Conservation (phyloP, 139 green algal genomes). For the Volvox reticuliferus region DNA sequence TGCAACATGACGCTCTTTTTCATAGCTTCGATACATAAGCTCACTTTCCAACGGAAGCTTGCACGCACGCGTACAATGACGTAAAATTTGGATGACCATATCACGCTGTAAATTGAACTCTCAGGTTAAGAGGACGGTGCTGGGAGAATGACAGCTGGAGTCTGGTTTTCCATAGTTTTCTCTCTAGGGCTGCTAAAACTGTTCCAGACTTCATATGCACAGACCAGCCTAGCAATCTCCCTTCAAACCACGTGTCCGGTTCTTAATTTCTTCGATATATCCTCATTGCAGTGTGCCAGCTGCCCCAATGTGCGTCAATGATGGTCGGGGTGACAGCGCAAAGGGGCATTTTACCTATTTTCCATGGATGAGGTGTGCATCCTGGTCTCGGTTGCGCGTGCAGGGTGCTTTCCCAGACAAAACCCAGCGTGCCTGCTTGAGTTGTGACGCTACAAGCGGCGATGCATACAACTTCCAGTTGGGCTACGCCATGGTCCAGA, state of each 20-base stretch:
- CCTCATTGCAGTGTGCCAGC: slow-evolving; percentile 20
- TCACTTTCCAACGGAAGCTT: no score
- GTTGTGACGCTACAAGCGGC: slow-evolving; percentile 42
- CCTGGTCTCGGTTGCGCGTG: not conserved
- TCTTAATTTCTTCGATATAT: slow-evolving; percentile 49
- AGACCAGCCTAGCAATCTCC: not conserved
- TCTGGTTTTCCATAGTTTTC: not conserved
- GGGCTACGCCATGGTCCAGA: slow-evolving; percentile 38
- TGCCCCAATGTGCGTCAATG: slow-evolving; percentile 43
- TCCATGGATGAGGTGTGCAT: not conserved
- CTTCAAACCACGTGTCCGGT: slow-evolving; percentile 1
- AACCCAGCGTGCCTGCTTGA: slow-evolving; percentile 47
- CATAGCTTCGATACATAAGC: no score
- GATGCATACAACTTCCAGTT: slow-evolving; percentile 32
- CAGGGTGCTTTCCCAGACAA: slow-evolving; percentile 40
- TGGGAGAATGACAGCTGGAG: not conserved
- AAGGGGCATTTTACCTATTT: no score
- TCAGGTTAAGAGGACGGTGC: no score
- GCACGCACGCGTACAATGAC: no score
- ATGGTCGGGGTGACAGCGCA: no score
- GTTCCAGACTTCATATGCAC: not conserved
- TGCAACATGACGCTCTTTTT: no score
- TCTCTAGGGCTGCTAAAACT: not conserved
- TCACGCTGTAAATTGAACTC: no score
- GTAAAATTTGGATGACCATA: no score